A percentile compares a stretch with the other conserved stretches of the same genome.
These are phyloP conservation scores for Wallemia hederae DNA, from an alignment of 1,284 basidiomycete genomes.

Conservation along the genomic window DNA sequence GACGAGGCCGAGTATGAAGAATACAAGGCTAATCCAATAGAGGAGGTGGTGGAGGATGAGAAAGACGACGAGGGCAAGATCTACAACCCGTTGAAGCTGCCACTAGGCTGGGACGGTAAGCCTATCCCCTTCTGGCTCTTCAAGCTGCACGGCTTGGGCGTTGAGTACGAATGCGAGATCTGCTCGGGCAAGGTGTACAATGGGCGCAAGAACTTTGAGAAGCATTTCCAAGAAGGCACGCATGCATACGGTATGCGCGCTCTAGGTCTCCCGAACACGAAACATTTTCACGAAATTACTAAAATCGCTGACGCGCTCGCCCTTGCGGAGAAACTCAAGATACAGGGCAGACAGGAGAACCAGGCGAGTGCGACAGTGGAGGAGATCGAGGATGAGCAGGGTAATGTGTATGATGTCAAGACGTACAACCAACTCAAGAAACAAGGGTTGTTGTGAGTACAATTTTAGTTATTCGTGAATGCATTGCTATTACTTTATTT, in stretches of 20 bases:
- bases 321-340: slow-evolving; percentile 76
- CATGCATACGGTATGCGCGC: slow-evolving; percentile 98
- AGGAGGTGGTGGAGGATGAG: slow-evolving; percentile 29
- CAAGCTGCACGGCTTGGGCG: slow-evolving; percentile 86
- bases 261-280: slow-evolving; percentile 83
- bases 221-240: slow-evolving; percentile 79
- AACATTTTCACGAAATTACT: slow-evolving; percentile 97
- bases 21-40: background rate
- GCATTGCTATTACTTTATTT: too few relatives aligned
- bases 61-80: slow-evolving; percentile 82
- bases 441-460: slow-evolving; percentile 43
- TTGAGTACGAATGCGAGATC: slow-evolving; percentile 92
- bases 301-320: slow-evolving; percentile 84
- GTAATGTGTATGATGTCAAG: slow-evolving; percentile 75
- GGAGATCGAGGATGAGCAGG: slow-evolving; percentile 85
- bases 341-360: slow-evolving; percentile 68
- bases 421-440: slow-evolving; percentile 76
- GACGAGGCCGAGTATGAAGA: slow-evolving; percentile 21
- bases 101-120: slow-evolving; percentile 91
- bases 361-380: slow-evolving; percentile 77
- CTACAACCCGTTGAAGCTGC: slow-evolving; percentile 91
- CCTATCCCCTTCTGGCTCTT: slow-evolving; percentile 98
- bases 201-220: slow-evolving; percentile 82
- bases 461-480: background rate
- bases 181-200: slow-evolving; percentile 87